Percentiles rank a stretch among this genome's conserved stretches.
These are phyloP conservation scores for Sporothrix curviconia DNA, from an alignment of 2,329 filamentous ascomycete species.

Conservation along the genomic window DNA sequence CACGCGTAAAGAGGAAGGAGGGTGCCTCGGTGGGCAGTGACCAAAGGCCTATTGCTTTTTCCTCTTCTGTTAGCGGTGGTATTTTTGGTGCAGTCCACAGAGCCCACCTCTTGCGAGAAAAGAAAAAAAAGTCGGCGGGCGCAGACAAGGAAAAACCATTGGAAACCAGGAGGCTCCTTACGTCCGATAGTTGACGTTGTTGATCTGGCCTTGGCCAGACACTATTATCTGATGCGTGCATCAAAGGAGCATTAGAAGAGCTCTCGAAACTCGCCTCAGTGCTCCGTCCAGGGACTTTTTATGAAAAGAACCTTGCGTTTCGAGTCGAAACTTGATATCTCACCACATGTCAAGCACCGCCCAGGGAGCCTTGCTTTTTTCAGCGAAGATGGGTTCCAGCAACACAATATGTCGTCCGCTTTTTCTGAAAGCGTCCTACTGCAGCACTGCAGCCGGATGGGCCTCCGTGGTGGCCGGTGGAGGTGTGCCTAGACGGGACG, in stretches of 20 bases:
- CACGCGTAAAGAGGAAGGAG: slow-evolving; percentile 1
- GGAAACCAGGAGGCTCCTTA: no score
- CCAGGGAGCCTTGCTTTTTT: neutral
- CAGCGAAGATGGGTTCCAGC: neutral
- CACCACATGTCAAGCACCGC: no score
- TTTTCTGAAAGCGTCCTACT: no score
- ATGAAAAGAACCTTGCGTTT: no score
- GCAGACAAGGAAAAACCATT: neutral
- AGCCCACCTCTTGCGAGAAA: neutral
- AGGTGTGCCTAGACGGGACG: neutral
- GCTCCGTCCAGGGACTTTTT: no score
- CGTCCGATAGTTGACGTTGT: slow-evolving; percentile 1
- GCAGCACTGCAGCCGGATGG: slow-evolving; percentile 8
- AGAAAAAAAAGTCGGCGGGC: no score
- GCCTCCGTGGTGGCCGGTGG: slow-evolving; percentile 3
- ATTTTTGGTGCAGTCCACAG: no score
- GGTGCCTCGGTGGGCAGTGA: no score
- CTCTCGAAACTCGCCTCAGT: neutral
- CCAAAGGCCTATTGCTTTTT: neutral
- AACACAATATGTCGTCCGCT: no score
- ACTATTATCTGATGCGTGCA: neutral
- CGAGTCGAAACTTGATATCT: no score
- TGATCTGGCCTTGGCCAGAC: neutral
- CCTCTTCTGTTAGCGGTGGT: neutral
- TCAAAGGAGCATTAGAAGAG: neutral